Base-by-base conservation (phyloP, 2,329 filamentous ascomycete species). In the Fusarium palustre region DNA sequence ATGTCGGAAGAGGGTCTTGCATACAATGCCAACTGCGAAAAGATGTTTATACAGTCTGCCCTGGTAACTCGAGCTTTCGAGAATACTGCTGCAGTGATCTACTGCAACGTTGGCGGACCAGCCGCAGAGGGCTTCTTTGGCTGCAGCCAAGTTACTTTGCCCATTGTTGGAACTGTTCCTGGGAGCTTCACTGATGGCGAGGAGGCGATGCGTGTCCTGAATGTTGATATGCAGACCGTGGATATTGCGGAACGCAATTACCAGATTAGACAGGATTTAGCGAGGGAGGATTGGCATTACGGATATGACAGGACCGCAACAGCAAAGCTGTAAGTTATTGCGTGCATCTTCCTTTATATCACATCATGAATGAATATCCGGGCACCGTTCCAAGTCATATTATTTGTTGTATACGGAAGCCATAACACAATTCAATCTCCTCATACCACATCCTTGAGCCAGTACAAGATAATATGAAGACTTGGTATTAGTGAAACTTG, bases 171-270 rank as follows among this genome's bases (percentile, higher is more conserved):
- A 0, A 79, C 85, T 0, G 67, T 91, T 38, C 86, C 85, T 7
- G 85, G 85, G 55, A 78, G 91, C 55, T 88, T 90, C 15, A 56
- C 55, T 5, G 58, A 71, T 66, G 86, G 87, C 38, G 84, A 87
- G 61, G 87, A 90, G 75, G 86, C 85, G n/a, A 86, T 88, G 76
- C 84, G 83, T 47, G 82, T 92, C 31, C 85, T 90, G 38, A 86
- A 89, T 25, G 81, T 93, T 34, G 90, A 93, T 74, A 83, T 92
- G 75, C 83, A 86, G 59, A 82, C 88, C 11, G 76, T 91, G 72
- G 83, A 90, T 60, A 86, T 92, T 66, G 92, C 92, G 3, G 93
- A 97, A 75, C 83, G 86, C 42, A 88, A 89, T 62, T 94, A 92
- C 74, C 86, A 85, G 77, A 83, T 90, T 13, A 80, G 87, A 45